Conservation (phyloP, 176 grass and related monocot species). For the Guadua angustifolia region DNA sequence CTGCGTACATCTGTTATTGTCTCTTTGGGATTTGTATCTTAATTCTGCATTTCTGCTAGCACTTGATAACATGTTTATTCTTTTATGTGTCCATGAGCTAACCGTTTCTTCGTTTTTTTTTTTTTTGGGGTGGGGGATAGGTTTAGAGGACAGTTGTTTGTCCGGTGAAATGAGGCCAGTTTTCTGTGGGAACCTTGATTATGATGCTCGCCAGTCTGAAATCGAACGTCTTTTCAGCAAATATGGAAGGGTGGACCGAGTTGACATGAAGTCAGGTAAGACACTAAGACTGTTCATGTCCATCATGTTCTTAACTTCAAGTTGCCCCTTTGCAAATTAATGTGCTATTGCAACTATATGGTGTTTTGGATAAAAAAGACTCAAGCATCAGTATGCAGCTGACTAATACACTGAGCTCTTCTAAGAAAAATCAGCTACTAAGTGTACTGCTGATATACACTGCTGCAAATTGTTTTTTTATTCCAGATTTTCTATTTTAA, state of each 20-base stretch:
- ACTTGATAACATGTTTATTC: neutral
- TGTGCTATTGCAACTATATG: neutral
- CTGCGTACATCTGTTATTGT: neutral
- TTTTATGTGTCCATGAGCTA: neutral
- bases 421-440: neutral
- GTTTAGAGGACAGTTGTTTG: neutral
- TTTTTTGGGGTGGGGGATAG: neutral
- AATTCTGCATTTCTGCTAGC: neutral
- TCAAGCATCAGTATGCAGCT: neutral
- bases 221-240: constrained; percentile 85
- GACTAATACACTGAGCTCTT: neutral
- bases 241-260: constrained; percentile 88
- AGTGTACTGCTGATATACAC: neutral
- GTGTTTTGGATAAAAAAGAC: neutral
- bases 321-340: neutral
- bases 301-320: constrained; percentile 14
- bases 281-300: neutral
- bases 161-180: constrained; percentile 71
- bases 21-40: neutral
- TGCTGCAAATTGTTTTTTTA: neutral
- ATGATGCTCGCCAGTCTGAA: constrained; percentile 81
- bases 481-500: constrained; percentile 3
- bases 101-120: neutral
- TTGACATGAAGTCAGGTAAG: constrained; percentile 97
- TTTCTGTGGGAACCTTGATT: constrained; percentile 97